A percentile compares a stretch with the other conserved stretches of the same genome.
Conservation (phyloP, 2,329 filamentous ascomycete species). For the Mycogone perniciosa region DNA sequence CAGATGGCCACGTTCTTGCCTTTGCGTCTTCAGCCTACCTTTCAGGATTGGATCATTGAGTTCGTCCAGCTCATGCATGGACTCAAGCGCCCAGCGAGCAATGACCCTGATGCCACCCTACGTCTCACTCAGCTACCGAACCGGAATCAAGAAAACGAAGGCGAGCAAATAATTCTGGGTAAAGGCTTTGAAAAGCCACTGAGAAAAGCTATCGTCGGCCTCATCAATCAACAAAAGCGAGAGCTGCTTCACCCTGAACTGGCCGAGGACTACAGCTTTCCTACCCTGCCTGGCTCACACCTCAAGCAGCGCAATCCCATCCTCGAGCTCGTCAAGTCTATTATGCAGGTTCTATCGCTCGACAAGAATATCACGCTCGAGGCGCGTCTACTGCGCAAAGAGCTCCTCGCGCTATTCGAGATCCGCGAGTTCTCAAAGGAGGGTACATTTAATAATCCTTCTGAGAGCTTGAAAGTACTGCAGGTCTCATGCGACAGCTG, state of each 20-base stretch:
- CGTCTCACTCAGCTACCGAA: conserved; percentile 53
- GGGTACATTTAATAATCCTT: conserved; percentile 83
- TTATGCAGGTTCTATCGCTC: conserved; percentile 87
- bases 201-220: conserved; percentile 75
- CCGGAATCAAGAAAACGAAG: conserved; percentile 53
- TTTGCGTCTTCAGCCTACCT: conserved; percentile 68
- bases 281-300: conserved; percentile 68
- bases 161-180: conserved; percentile 64
- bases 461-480: conserved; percentile 62
- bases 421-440: conserved; percentile 88
- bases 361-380: conserved; percentile 89
- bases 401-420: conserved; percentile 84
- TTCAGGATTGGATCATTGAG: conserved; percentile 88
- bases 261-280: conserved; percentile 80
- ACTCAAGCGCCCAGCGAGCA: conserved; percentile 62
- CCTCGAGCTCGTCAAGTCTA: conserved; percentile 82
- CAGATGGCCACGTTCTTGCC: conserved; percentile 90
- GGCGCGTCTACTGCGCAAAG: conserved; percentile 79
- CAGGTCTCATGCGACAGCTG: conserved; percentile 86
- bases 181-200: conserved; percentile 81
- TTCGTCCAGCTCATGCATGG: conserved; percentile 93
- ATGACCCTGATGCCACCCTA: conserved; percentile 45
- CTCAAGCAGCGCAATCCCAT: conserved; percentile 55
- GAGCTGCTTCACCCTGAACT: conserved; percentile 87
- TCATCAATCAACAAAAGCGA: conserved; percentile 80